Evolutionary conservation across 306 rosid species (phyloP).

Genomic region (Pterocarpus santalinus): DNA sequence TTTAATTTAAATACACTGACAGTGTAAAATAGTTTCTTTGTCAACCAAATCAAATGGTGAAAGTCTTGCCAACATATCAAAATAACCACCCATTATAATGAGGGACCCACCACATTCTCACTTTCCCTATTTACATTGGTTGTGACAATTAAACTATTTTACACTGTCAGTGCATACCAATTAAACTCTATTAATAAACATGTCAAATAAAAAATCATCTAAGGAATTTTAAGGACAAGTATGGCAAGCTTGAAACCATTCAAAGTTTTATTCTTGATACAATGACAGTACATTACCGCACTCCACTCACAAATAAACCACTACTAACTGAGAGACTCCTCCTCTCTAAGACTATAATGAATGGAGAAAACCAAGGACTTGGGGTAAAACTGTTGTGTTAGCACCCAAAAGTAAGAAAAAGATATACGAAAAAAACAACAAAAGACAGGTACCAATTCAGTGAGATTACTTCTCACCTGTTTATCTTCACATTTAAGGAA

Average conservation of each 20-base stretch:
- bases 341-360: background rate
- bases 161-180: too few species aligned
- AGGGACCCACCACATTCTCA: too few species aligned
- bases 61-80: too few species aligned
- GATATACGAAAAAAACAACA: too few species aligned
- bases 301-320: background rate
- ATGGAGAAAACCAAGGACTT: too few species aligned
- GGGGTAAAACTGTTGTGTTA: background rate
- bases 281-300: background rate
- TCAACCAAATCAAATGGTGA: too few species aligned
- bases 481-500: conserved; percentile 15
- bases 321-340: background rate
- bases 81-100: too few species aligned
- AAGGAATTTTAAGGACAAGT: background rate
- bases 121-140: too few species aligned
- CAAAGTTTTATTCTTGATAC: background rate
- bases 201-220: background rate
- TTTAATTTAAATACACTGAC: too few species aligned
- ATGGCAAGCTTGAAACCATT: background rate
- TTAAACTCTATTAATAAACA: background rate
- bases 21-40: too few species aligned
- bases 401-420: too few species aligned
- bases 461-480: background rate
- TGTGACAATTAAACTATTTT: too few species aligned
- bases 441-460: background rate